A percentile compares a stretch with the other conserved stretches of the same genome.
These are phyloP conservation scores for Ceratocystis huliohia DNA, from an alignment of 2,329 filamentous ascomycete genomes.

Conservation along the genomic window DNA sequence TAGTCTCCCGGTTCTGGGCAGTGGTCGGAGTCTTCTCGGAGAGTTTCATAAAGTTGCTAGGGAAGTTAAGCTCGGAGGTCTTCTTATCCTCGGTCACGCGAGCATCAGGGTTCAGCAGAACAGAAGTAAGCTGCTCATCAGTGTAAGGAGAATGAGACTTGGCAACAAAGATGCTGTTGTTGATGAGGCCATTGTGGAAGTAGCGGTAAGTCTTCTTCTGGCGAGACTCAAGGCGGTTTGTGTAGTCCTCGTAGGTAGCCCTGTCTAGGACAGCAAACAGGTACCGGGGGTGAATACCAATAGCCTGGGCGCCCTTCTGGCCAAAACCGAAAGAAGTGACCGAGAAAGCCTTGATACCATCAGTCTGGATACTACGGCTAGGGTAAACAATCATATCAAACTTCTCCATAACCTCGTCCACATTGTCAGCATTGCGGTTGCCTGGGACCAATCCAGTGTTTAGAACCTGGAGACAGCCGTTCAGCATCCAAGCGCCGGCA, in stretches of 20 bases:
- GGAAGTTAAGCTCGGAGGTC: constrained; percentile 62
- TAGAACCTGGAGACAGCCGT: constrained; percentile 89
- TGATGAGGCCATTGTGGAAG: constrained; percentile 97
- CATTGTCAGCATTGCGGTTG: constrained; percentile 95
- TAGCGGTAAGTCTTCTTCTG: constrained; percentile 99
- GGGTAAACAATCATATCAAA: constrained; percentile 98
- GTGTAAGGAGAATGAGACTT: constrained; percentile 85
- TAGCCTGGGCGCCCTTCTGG: constrained; percentile 94
- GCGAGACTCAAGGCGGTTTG: constrained; percentile 73
- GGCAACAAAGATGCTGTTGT: constrained; percentile 93
- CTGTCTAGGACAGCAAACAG: constrained; percentile 89
- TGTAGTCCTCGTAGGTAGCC: constrained; percentile 69
- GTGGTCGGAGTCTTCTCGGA: constrained; percentile 41
- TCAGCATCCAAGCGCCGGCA: constrained; percentile 99
- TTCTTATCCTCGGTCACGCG: constrained; percentile 81
- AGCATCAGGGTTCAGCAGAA: constrained; percentile 88
- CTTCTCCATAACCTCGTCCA: constrained; percentile 91
- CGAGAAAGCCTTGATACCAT: constrained; percentile 96
- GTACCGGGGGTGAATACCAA: constrained; percentile 94
- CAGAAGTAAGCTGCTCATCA: constrained; percentile 70
- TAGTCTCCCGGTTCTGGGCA: constrained; percentile 48
- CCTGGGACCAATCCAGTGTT: constrained; percentile 89
- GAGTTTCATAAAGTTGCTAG: constrained; percentile 55
- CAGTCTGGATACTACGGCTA: constrained; percentile 87
- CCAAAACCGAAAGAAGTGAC: constrained; percentile 99